These are phyloP conservation scores for Pleurozium schreberi DNA, from an alignment of 225 moss, liverwort and hornwort species.

Conservation along the genomic window DNA sequence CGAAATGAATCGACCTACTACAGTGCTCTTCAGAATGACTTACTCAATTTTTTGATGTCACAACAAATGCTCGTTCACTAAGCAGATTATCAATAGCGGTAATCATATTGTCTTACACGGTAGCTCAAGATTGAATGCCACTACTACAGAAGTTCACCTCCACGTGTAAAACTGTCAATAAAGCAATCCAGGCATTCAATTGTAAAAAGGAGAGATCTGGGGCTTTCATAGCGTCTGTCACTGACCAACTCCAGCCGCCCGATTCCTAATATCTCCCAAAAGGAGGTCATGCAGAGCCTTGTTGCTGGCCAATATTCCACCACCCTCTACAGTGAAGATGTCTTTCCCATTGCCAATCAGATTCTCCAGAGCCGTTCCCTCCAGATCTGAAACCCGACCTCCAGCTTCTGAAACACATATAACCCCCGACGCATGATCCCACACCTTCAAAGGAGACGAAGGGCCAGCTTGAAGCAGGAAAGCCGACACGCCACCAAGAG, in stretches of 20 bases:
- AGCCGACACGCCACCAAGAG: slow-evolving; percentile 59
- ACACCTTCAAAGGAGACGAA: slow-evolving; percentile 47
- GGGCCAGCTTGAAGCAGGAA: slow-evolving; percentile 31
- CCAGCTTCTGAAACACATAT: slow-evolving; percentile 69
- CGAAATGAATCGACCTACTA: background rate
- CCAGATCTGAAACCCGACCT: slow-evolving; percentile 36
- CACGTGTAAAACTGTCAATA: background rate
- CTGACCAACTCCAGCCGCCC: background rate
- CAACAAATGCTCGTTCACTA: background rate
- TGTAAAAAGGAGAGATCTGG: background rate
- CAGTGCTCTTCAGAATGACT: background rate
- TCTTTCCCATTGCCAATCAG: slow-evolving; percentile 17
- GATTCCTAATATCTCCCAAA: background rate
- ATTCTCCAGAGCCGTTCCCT: slow-evolving; percentile 9
- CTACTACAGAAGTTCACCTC: background rate
- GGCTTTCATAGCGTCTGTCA: background rate
- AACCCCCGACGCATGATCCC: slow-evolving; percentile 70
- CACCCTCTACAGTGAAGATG: slow-evolving; percentile 21
- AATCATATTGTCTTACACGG: background rate
- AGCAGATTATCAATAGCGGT: background rate
- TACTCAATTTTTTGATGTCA: background rate
- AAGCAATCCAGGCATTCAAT: background rate
- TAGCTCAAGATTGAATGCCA: background rate
- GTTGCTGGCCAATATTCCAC: slow-evolving; percentile 39
- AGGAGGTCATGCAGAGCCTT: slow-evolving; percentile 15